Evolutionary conservation across 1,139 yeast genomes (phyloP).

Genomic region (Candida labiduridarum): DNA sequence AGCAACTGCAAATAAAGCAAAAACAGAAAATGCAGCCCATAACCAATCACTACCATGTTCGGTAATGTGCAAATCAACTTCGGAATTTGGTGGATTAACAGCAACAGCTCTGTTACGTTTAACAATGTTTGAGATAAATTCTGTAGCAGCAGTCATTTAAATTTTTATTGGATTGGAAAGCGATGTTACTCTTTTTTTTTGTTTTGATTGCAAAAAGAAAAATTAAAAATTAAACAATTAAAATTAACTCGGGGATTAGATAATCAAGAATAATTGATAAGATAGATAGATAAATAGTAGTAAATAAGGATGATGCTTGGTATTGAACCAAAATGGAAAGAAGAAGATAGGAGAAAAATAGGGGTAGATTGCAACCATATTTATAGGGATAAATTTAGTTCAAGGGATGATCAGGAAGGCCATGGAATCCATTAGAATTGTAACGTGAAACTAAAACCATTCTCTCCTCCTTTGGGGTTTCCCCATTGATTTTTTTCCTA

Average conservation of each 20-base stretch:
- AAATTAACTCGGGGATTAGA: neutral
- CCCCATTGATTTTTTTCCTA: neutral
- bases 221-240: neutral
- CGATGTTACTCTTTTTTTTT: neutral
- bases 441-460: neutral
- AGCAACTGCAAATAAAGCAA: constrained; percentile 44
- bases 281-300: neutral
- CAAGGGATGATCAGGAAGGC: neutral
- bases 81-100: constrained; percentile 46
- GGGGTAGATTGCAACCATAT: constrained; percentile 10
- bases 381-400: constrained; percentile 6
- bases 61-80: constrained; percentile 55
- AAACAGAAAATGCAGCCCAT: constrained; percentile 64
- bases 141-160: neutral
- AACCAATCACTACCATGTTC: constrained; percentile 68
- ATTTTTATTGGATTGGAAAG: neutral
- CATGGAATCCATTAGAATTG: neutral
- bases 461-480: neutral
- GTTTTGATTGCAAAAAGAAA: constrained; percentile 8
- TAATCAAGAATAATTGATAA: neutral
- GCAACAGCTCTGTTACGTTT: constrained; percentile 49
- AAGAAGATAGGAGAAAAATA: constrained; percentile 3
- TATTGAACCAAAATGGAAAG: neutral
- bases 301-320: neutral
- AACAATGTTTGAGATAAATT: constrained; percentile 10